These are phyloP conservation scores for Candolleomyces eurysporus DNA, from an alignment of 768 basidiomycete species.

Conservation along the genomic window DNA sequence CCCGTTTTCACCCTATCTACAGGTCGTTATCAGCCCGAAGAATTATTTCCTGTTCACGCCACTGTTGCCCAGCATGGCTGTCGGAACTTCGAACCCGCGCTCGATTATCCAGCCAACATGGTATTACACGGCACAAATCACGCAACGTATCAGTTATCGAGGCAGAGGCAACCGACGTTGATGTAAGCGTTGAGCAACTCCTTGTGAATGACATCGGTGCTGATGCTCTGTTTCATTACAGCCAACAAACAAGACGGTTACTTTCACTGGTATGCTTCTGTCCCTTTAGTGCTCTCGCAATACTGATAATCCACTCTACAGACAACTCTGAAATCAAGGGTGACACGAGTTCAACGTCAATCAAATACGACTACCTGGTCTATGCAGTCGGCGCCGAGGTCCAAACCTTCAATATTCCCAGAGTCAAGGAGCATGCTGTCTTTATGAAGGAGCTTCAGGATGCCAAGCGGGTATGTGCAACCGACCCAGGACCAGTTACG, in stretches of 20 bases:
- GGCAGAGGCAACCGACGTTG: slow-evolving; percentile 84
- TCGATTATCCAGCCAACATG: slow-evolving; percentile 91
- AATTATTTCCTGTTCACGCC: too few species aligned
- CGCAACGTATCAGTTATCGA: too few species aligned
- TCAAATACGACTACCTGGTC: too few species aligned
- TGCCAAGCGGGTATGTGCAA: slow-evolving; percentile 69
- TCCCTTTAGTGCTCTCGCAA: background rate
- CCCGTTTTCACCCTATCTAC: too few species aligned
- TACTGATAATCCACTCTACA: background rate
- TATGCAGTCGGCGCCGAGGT: too few species aligned
- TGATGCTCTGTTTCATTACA: slow-evolving; percentile 27
- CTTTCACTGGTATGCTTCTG: slow-evolving; percentile 67
- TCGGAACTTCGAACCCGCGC: slow-evolving; percentile 82
- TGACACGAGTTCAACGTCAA: too few species aligned
- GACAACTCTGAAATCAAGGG: too few species aligned
- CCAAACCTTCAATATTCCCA: too few species aligned
- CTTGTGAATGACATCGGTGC: slow-evolving; percentile 8
- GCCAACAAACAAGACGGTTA: slow-evolving; percentile 88
- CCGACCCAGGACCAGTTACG: background rate
- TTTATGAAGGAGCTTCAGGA: slow-evolving; percentile 99
- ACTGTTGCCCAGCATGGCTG: slow-evolving; percentile 84
- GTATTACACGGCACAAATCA: slow-evolving; percentile 88
- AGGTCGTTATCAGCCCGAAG: too few species aligned
- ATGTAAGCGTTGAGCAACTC: slow-evolving; percentile 44
- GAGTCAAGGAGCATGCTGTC: slow-evolving; percentile 88